Base-by-base conservation (phyloP, 495 filamentous ascomycete species). In the Neurospora discreta region DNA sequence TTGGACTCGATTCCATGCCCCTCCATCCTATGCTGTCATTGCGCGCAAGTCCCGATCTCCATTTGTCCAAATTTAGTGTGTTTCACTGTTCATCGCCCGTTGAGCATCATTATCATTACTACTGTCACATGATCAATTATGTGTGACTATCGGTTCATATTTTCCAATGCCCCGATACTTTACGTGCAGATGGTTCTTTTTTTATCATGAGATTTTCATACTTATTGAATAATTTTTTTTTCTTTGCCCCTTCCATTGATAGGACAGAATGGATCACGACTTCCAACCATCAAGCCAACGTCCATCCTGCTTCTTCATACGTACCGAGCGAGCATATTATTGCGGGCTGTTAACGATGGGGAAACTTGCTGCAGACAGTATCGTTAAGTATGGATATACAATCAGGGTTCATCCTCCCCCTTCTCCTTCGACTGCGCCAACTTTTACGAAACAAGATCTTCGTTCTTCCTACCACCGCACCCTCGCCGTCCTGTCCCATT, bases 21-120 rank as follows among this genome's bases (percentile, higher is more conserved):
- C 69, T 70, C 40, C 39, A 41, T 70, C 68, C 46, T 40, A 73
- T 73, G 74, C 67, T 75, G 74, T 71, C 72, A 75, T 75, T 70
- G 70, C 73, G 71, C 71, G 18, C 46, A 41, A 52, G 69, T 46
- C 42, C 16, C 16, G 52, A 68, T 33, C 6, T 39, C 70, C 26
- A 68, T 71, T 72, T 70, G 71, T 39, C 23, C 52, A 60, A 30
- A 60, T 33, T 9, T 23, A 68, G 40, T 70, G 18, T n/a, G 30
- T 11, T 42, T 70, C 20, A 26, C 38, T 41, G 68, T n/a, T 26
- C 23, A 70, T 70, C 68, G 39, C 18, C 68, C n/a, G 10, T 43
- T 42, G 20, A 70, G 5, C 15, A 26, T 39, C n/a, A 36, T 39
- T 1, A n/a, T 33, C 11, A 5, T 5, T 36, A 5, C 30, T 6